Evolutionary conservation across 2,329 filamentous ascomycete species (phyloP), one percentile per base, ranked within the genome.

Genomic region (Plenodomus lindquistii): DNA sequence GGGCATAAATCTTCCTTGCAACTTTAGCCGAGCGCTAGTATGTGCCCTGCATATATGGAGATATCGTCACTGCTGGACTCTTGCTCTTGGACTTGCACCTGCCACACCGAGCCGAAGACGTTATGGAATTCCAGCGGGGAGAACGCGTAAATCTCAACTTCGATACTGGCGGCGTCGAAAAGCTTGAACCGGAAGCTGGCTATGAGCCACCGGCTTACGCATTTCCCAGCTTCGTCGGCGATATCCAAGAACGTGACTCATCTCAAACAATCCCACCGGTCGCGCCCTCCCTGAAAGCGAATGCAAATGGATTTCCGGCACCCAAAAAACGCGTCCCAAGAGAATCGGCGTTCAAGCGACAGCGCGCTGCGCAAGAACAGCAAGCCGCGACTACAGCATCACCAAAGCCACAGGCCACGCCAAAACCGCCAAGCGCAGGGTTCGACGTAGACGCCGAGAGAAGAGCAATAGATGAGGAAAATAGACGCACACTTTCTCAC

Each of bases 331-430:
- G 92, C 57, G 80, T 79, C 11, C 59, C 60, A 46, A 81, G 82
- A 48, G 74, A 83, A 7, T 96, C 91, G 1, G 82, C 87, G 1
- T 96, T 96, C 77, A 96, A 91, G 69, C 85, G 89, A 63, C 83
- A 85, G 65, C 79, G 82, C 52, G 69, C 66, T 8, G 64, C 66
- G 13, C 68, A 71, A 39, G 55, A 63, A 17, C 57, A 63, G 38
- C 58, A 63, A 37, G 49, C 50, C 13, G 43, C 46, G 20, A 35
- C 52, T 1, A 38, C 42, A 24, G 18, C 42, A 18, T 18, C 18
- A 42, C 50, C 38, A 11, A 57, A 59, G 37, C 40, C 46, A 48
- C 42, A 59, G 44, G 46, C 55, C 52, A 51, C 55, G 42, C 48
- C 53, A 37, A 50, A 54, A 46, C 47, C 55, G 35, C 55, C 44